Conservation (phyloP, 148 eudicot species). For the Camellia japonica region DNA sequence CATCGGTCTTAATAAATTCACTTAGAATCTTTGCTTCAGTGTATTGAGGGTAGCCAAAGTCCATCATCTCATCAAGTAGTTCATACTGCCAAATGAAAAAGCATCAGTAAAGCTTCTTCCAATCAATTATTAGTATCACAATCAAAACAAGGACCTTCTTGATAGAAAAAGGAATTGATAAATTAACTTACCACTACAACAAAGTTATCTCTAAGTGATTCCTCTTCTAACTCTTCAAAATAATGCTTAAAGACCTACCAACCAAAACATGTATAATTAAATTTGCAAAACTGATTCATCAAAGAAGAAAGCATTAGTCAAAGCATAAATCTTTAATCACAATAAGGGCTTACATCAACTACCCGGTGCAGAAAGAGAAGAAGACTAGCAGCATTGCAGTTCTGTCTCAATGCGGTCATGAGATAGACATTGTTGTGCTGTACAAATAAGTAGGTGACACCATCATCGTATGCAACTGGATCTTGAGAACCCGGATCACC, state of each 20-base stretch:
- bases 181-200: conserved; percentile 85
- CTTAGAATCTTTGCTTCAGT: conserved; percentile 94
- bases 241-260: conserved; percentile 91
- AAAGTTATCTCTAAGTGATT: conserved; percentile 93
- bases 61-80: conserved; percentile 98
- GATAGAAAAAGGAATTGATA: background rate
- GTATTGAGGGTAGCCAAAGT: conserved; percentile 96
- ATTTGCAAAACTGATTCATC: background rate
- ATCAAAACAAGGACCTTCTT: background rate
- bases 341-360: conserved; percentile 55
- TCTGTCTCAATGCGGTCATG: conserved; percentile 84
- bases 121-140: background rate
- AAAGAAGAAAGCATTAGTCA: background rate
- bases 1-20: conserved; percentile 94
- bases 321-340: conserved; percentile 17
- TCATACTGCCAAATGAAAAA: conserved; percentile 59
- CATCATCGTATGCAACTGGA: conserved; percentile 83
- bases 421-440: conserved; percentile 90
- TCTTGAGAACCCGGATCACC: conserved; percentile 69
- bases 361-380: conserved; percentile 87
- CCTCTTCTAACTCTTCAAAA: conserved; percentile 91
- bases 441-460: conserved; percentile 88
- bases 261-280: background rate
- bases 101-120: conserved; percentile 6
- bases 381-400: conserved; percentile 95